phyloP scores from a whole-genome alignment of 371 early-diverging fungal genomes.

The Actinomortierella wolfii region DNA sequence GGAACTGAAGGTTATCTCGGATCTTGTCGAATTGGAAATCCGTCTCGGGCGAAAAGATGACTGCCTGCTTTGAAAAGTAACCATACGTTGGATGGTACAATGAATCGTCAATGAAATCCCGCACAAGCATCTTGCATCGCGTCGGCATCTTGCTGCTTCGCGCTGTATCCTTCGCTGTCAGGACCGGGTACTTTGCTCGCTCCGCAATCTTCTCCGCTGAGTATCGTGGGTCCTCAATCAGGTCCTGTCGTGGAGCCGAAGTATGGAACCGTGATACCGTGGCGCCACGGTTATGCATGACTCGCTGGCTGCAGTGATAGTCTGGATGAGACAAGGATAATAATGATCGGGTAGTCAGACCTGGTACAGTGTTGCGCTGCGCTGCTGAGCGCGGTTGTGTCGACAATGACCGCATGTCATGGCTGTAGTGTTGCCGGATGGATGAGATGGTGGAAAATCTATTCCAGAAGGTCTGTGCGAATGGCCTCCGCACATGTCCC shows the following conservation, averaged over 20 bases:
- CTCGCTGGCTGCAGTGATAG: too few species aligned
- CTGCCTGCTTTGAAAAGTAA: constrained; percentile 94
- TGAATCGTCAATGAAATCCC: constrained; percentile 95
- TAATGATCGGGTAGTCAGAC: too few species aligned
- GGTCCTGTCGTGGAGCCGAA: constrained; percentile 19
- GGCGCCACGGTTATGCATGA: not conserved
- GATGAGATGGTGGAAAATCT: too few species aligned
- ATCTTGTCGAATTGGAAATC: constrained; percentile 74
- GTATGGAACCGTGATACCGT: constrained; percentile 17
- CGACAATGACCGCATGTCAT: too few species aligned
- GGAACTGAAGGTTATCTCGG: constrained; percentile 81
- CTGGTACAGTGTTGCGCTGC: too few species aligned
- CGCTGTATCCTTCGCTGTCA: constrained; percentile 39
- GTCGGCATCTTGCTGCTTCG: constrained; percentile 49
- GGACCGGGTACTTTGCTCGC: constrained; percentile 31
- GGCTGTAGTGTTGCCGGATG: too few species aligned
- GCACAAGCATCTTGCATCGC: constrained; percentile 70
- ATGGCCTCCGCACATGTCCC: too few species aligned
- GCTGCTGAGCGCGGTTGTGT: too few species aligned
- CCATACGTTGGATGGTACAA: constrained; percentile 96
- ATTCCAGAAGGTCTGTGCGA: too few species aligned
- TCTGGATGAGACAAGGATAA: too few species aligned
- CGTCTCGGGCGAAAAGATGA: constrained; percentile 80
- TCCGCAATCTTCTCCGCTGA: constrained; percentile 28
- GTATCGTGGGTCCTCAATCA: constrained; percentile 34